A percentile compares a stretch with the other conserved stretches of the same genome.
phyloP scores from a whole-genome alignment of 108 stramenopile genomes.

The Fistulifera solaris region DNA sequence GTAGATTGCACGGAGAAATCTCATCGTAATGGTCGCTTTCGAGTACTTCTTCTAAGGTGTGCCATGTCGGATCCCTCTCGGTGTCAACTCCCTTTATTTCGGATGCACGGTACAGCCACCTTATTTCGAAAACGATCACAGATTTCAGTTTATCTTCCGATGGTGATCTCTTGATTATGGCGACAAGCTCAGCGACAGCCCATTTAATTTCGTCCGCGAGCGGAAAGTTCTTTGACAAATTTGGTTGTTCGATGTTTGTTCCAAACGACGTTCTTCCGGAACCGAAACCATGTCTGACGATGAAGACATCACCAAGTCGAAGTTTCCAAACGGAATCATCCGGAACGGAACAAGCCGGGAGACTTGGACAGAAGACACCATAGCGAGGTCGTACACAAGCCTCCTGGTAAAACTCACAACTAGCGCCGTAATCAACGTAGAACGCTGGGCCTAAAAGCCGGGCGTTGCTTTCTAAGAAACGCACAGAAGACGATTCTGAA shows the following conservation, averaged over 20 bases:
- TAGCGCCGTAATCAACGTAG: background rate
- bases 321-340: constrained; percentile 25
- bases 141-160: constrained; percentile 40
- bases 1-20: constrained; percentile 32
- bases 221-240: background rate
- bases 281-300: constrained; percentile 35
- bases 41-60: constrained; percentile 50
- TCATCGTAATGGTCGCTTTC: constrained; percentile 68
- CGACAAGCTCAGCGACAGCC: constrained; percentile 15
- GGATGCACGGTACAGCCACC: constrained; percentile 6
- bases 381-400: background rate
- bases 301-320: constrained; percentile 55
- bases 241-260: background rate
- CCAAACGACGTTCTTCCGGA: constrained; percentile 6
- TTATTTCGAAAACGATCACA: constrained; percentile 48
- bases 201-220: background rate
- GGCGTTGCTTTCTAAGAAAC: too few relatives aligned
- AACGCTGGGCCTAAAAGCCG: background rate
- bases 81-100: background rate
- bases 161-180: constrained; percentile 18
- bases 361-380: background rate
- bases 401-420: background rate
- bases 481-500: too few relatives aligned
- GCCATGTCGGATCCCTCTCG: background rate
- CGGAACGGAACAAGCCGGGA: background rate